Evolutionary conservation across 2,329 filamentous ascomycete species (phyloP).

Genomic region (Colletotrichum aenigma): DNA sequence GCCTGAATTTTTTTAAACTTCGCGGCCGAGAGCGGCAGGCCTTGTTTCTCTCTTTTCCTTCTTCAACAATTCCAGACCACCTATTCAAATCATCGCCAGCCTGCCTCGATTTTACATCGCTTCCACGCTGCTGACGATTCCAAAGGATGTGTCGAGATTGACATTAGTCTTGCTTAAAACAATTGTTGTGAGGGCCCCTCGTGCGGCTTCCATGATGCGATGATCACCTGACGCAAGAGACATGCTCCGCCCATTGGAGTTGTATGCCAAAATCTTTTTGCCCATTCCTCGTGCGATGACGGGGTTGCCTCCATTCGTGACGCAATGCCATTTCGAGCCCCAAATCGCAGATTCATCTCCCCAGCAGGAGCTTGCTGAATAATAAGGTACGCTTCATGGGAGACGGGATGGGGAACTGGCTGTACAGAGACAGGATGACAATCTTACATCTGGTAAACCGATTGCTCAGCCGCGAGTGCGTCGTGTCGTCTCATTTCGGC

Average conservation of each 20-base stretch:
- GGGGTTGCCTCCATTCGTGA: not conserved
- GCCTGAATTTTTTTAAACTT: constrained; percentile 24
- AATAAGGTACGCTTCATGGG: constrained; percentile 1
- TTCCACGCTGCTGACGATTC: constrained; percentile 51
- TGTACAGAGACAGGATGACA: constrained; percentile 9
- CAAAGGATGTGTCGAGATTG: constrained; percentile 63
- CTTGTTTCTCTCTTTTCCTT: constrained; percentile 28
- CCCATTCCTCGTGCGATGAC: not conserved
- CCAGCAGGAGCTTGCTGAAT: not conserved
- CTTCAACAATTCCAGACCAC: constrained; percentile 47
- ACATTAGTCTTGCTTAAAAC: constrained; percentile 66
- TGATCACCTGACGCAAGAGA: constrained; percentile 72
- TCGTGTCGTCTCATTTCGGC: not conserved
- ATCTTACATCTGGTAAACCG: constrained; percentile 23
- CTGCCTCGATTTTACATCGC: constrained; percentile 27
- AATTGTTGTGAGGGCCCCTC: constrained; percentile 72
- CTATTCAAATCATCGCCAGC: constrained; percentile 46
- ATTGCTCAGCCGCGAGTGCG: constrained; percentile 21
- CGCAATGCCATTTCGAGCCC: not conserved
- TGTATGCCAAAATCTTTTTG: not conserved
- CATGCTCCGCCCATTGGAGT: constrained; percentile 38
- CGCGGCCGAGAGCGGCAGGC: not conserved
- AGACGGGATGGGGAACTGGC: not conserved
- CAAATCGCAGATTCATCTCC: not conserved
- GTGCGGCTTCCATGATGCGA: constrained; percentile 67